Percentiles rank a stretch among this genome's conserved stretches.
phyloP scores from a whole-genome alignment of 2,329 filamentous ascomycete species.

The Cryphonectria naterciae region DNA sequence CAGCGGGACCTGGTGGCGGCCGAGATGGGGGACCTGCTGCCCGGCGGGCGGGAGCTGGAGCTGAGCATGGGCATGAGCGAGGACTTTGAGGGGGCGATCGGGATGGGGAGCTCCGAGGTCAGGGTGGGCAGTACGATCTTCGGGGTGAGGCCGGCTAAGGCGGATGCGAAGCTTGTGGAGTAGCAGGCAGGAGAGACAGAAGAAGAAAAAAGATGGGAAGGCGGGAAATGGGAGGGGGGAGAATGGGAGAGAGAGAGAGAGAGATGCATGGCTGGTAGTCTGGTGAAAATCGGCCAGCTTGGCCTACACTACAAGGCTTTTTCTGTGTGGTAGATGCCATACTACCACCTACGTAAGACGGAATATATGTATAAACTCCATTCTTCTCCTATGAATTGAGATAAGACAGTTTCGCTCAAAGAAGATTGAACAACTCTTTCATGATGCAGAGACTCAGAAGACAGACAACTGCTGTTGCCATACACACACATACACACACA shows the following conservation, averaged over 20 bases:
- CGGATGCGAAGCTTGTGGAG: conserved; percentile 71
- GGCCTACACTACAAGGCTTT: neutral
- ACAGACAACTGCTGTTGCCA: neutral
- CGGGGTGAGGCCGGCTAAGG: conserved; percentile 77
- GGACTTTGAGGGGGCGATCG: conserved; percentile 89
- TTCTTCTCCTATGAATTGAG: neutral
- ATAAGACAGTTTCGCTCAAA: neutral
- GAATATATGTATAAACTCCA: neutral
- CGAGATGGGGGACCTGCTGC: conserved; percentile 55
- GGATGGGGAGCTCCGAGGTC: conserved; percentile 84
- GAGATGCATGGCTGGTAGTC: neutral
- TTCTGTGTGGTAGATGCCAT: neutral
- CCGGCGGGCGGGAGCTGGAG: conserved; percentile 63
- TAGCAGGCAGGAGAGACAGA: conserved; percentile 32
- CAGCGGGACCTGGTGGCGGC: conserved; percentile 71
- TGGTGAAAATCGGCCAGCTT: neutral
- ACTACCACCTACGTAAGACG: neutral
- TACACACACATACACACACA: neutral
- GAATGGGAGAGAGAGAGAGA: no score
- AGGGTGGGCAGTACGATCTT: conserved; percentile 94
- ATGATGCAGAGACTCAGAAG: neutral
- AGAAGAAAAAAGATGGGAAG: neutral
- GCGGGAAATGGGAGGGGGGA: neutral
- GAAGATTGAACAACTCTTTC: neutral
- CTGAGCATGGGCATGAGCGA: conserved; percentile 99